Conservation (phyloP, 179 eudicot genomes). For the Silene vulgaris region DNA sequence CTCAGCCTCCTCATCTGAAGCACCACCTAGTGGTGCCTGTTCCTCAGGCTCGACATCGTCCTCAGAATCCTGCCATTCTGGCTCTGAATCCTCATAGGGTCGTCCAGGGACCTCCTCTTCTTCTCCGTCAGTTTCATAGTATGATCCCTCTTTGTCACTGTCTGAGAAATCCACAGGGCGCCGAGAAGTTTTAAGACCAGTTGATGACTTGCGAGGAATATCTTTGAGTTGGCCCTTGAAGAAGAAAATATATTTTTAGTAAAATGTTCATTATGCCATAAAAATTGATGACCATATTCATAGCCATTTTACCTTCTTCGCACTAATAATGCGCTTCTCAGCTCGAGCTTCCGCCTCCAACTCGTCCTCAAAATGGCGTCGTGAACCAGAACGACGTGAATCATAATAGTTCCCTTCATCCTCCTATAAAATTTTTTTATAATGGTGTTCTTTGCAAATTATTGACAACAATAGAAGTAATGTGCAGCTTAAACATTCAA, state of each 20-base stretch:
- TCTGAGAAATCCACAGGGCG: conserved; percentile 76
- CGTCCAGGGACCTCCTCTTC: conserved; percentile 67
- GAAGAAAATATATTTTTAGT: not conserved
- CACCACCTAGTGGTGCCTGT: conserved; percentile 52
- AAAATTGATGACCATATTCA: not conserved
- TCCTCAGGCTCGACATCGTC: conserved; percentile 55
- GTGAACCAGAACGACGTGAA: conserved; percentile 58
- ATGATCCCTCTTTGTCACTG: conserved; percentile 61
- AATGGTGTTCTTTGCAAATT: not conserved
- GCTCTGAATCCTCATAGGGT: conserved; percentile 63
- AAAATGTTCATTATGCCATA: not conserved
- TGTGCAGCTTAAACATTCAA: conserved; percentile 2
- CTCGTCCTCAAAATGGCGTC: conserved; percentile 77
- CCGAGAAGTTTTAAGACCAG: conserved; percentile 52
- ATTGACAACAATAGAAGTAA: not conserved
- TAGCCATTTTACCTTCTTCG: conserved; percentile 59
- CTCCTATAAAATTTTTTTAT: conserved; percentile 42
- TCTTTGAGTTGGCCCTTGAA: conserved; percentile 50
- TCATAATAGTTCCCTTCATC: conserved; percentile 71
- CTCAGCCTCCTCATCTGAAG: conserved; percentile 84
- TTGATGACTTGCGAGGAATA: conserved; percentile 52
- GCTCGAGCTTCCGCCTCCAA: conserved; percentile 91
- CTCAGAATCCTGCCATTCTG: conserved; percentile 56
- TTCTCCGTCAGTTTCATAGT: conserved; percentile 94
- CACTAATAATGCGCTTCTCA: conserved; percentile 82